These are phyloP conservation scores for Pyronema domesticum DNA, from an alignment of 495 filamentous ascomycete species.

Conservation along the genomic window DNA sequence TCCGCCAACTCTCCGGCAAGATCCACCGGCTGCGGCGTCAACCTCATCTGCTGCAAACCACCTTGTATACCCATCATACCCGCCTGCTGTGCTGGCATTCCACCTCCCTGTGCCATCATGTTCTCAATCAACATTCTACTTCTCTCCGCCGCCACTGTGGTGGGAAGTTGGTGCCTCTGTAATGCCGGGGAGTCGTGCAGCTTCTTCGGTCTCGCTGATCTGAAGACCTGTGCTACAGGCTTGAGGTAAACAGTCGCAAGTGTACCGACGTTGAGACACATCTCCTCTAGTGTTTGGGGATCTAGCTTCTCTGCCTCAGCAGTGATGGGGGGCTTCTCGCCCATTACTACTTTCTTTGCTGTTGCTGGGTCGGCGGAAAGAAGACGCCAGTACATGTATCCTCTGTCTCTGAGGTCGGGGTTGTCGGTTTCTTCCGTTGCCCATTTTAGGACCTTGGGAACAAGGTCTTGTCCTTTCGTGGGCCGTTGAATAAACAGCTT, in stretches of 20 bases:
- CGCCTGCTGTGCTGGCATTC: conserved; percentile 13
- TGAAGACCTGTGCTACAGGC: conserved; percentile 94
- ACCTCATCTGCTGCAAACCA: conserved; percentile 20
- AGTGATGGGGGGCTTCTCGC: conserved; percentile 88
- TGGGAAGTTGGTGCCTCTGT: conserved; percentile 45
- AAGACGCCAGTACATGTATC: conserved; percentile 98
- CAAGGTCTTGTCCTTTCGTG: conserved; percentile 82
- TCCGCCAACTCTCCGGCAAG: conserved; percentile 69
- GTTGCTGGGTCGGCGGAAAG: conserved; percentile 82
- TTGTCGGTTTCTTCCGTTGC: conserved; percentile 98
- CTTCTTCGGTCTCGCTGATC: conserved; percentile 60
- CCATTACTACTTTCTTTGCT: conserved; percentile 84
- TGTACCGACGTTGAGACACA: conserved; percentile 92
- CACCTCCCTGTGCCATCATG: conserved; percentile 24
- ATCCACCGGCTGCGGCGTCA: conserved; percentile 27
- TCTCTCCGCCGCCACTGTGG: conserved; percentile 32
- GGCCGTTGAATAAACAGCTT: conserved; percentile 97
- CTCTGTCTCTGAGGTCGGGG: conserved; percentile 83
- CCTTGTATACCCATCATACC: conserved; percentile 7
- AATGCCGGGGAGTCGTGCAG: conserved; percentile 68
- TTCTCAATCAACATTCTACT: conserved; percentile 37
- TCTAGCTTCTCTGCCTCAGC: conserved; percentile 92
- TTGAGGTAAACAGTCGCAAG: conserved; percentile 95
- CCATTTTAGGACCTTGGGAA: conserved; percentile 94
- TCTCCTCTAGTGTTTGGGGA: conserved; percentile 79